Conservation (phyloP, 805 yeast species). For the Starmerella gropengiesseri region DNA sequence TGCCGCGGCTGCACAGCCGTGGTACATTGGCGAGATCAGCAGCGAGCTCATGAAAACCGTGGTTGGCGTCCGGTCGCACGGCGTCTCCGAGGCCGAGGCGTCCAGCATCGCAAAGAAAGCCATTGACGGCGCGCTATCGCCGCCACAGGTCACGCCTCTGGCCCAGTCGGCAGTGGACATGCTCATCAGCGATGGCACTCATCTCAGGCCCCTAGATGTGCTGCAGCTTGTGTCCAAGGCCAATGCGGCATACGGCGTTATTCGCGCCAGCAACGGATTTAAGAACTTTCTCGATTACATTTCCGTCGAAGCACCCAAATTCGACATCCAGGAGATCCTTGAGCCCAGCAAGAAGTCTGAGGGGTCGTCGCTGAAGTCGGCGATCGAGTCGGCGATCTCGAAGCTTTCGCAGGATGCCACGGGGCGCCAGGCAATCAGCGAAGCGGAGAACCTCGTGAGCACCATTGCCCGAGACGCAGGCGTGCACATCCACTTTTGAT, state of each 20-base stretch:
- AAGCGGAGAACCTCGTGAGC: constrained; percentile 1
- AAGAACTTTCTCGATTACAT: constrained; percentile 15
- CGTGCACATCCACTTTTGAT: constrained; percentile 3
- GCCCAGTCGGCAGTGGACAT: constrained; percentile 2
- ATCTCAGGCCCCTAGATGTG: constrained; percentile 3
- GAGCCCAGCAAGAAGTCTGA: neutral
- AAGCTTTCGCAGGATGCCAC: constrained; percentile 7
- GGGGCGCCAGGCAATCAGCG: constrained; percentile 13
- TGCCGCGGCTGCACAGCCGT: constrained; percentile 12
- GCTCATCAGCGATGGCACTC: constrained; percentile 9
- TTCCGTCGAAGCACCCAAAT: constrained; percentile 9
- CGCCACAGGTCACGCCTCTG: constrained; percentile 19
- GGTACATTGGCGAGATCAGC: constrained; percentile 17
- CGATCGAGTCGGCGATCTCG: neutral
- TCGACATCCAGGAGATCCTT: constrained; percentile 2
- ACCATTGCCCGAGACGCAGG: constrained; percentile 14
- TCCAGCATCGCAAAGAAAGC: constrained; percentile 13
- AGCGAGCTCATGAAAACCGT: constrained; percentile 6
- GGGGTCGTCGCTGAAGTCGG: neutral
- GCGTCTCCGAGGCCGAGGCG: constrained; percentile 14
- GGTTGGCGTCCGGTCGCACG: constrained; percentile 4
- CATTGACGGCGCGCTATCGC: constrained; percentile 16
- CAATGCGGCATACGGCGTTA: constrained; percentile 10
- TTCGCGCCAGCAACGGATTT: constrained; percentile 14
- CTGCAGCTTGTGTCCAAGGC: constrained; percentile 14